Base-by-base conservation (phyloP, 345 rosid species). In the Carallia pectinifolia region DNA sequence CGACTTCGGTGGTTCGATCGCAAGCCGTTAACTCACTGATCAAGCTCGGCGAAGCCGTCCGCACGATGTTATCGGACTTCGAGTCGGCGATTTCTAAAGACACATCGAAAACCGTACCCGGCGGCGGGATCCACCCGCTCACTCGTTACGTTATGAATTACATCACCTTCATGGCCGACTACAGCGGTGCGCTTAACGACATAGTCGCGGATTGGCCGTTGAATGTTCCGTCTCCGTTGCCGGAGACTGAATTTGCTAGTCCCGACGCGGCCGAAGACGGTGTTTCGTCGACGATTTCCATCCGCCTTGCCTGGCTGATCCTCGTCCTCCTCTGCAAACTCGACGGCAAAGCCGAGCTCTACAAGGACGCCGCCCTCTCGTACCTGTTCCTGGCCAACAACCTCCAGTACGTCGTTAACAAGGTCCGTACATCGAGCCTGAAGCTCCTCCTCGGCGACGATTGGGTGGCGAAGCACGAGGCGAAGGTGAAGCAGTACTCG, bases 71-170 rank as follows among this genome's bases (percentile, higher is more conserved):
- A 4, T 65, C 83, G 17, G 92, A 83, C 4, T 88, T 92, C 78
- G 94, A 92, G 56, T 53, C 81, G 1, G 85, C 89, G 0, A 85
- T 92, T 58, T 73, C 81, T 7, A 90, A 86, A 65, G 90, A 87
- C 61, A 66, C 70, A 2, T 88, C 94, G 12, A 89, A 82, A 69
- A 37, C 68, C 13, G 58, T 84, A 0, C 85, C 86, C 53, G 91
- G 97, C 47, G 98, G 93, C 0, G 96, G 93, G 0, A 77, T 90
- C 66, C 98, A 93, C 66, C 97, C 97, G 1, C 81, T 90, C 2
- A 89, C 91, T 0, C 89, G 94, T 37, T 87, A 90, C 67, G 91
- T 89, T 1, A 90, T 89, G 97, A 90, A 93, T 67, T 93, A 90
- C 80, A 70, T 90, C 73, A 48, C 85, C 3, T 81, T 90, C 80